phyloP scores from a whole-genome alignment of 352 stramenopile species.

The Plasmopara muralis region DNA sequence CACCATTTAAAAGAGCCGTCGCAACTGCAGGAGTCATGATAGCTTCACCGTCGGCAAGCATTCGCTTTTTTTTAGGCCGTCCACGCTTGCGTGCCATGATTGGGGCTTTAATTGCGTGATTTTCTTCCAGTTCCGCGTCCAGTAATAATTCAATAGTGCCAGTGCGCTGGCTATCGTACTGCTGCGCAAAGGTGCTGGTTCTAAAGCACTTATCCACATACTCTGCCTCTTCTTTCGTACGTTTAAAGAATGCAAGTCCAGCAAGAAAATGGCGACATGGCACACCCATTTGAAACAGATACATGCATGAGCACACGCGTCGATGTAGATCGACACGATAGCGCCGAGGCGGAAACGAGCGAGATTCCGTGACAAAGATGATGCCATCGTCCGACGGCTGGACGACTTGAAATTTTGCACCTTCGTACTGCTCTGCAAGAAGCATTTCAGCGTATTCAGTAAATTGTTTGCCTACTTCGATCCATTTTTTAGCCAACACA shows the following conservation, averaged over 20 bases:
- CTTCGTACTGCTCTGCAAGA: slow-evolving; percentile 24
- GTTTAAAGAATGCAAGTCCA: slow-evolving; percentile 23
- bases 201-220: slow-evolving; percentile 24
- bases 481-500: slow-evolving; percentile 22
- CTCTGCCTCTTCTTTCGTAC: slow-evolving; percentile 11
- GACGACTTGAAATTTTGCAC: slow-evolving; percentile 31
- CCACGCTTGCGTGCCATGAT: slow-evolving; percentile 26
- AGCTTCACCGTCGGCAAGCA: slow-evolving; percentile 3
- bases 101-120: slow-evolving; percentile 20
- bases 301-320: slow-evolving; percentile 27
- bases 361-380: slow-evolving; percentile 30
- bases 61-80: slow-evolving; percentile 25
- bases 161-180: slow-evolving; percentile 22
- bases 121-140: slow-evolving; percentile 28
- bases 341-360: slow-evolving; percentile 29
- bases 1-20: slow-evolving; percentile 5
- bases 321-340: slow-evolving; percentile 27
- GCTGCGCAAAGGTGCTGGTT: slow-evolving; percentile 19
- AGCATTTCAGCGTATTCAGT: slow-evolving; percentile 22
- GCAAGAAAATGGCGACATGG: slow-evolving; percentile 31
- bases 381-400: slow-evolving; percentile 24
- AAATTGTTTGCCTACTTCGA: slow-evolving; percentile 14
- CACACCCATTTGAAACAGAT: slow-evolving; percentile 29
- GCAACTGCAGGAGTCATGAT: slow-evolving; percentile 10
- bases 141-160: slow-evolving; percentile 26